Percentiles rank a stretch among this genome's conserved stretches.
Conservation (phyloP, 2,329 filamentous ascomycete genomes). For the Rhytidhysteron rufulum region DNA sequence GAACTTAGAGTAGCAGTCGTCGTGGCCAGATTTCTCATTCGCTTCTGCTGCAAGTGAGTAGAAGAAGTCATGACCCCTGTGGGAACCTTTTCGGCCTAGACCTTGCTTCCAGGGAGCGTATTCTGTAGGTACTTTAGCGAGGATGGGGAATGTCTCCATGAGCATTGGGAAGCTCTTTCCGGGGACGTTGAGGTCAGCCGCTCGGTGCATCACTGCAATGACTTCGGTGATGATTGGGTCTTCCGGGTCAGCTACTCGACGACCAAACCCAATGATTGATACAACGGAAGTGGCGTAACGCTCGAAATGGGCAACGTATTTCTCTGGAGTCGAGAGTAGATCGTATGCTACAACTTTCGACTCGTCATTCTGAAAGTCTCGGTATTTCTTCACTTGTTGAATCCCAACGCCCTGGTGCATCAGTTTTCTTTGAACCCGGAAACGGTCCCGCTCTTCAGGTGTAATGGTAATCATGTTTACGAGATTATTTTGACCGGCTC, state of each 20-base stretch:
- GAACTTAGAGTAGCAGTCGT: constrained; percentile 31
- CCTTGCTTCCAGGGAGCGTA: constrained; percentile 34
- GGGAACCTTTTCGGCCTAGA: constrained; percentile 20
- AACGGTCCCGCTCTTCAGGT: constrained; percentile 25
- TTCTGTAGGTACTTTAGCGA: constrained; percentile 22
- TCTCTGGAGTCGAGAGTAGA: constrained; percentile 41
- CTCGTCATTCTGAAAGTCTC: constrained; percentile 58
- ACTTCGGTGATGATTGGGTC: constrained; percentile 59
- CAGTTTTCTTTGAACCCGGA: constrained; percentile 28
- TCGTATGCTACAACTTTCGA: constrained; percentile 54
- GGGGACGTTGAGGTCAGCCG: constrained; percentile 49
- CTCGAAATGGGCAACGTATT: constrained; percentile 54
- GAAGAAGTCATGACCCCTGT: constrained; percentile 32
- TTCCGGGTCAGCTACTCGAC: constrained; percentile 47
- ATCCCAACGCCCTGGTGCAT: constrained; percentile 34
- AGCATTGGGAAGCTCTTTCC: constrained; percentile 56
- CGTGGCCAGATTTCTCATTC: constrained; percentile 24
- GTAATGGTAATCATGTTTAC: constrained; percentile 33
- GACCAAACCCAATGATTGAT: constrained; percentile 55
- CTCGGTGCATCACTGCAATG: constrained; percentile 56
- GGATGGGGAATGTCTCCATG: constrained; percentile 51
- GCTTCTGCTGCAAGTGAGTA: constrained; percentile 29
- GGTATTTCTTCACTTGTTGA: constrained; percentile 53
- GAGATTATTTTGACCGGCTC: constrained; percentile 31
- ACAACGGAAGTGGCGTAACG: constrained; percentile 53